Conservation (phyloP, 345 rosid species). For the Rubroshorea leprosula region DNA sequence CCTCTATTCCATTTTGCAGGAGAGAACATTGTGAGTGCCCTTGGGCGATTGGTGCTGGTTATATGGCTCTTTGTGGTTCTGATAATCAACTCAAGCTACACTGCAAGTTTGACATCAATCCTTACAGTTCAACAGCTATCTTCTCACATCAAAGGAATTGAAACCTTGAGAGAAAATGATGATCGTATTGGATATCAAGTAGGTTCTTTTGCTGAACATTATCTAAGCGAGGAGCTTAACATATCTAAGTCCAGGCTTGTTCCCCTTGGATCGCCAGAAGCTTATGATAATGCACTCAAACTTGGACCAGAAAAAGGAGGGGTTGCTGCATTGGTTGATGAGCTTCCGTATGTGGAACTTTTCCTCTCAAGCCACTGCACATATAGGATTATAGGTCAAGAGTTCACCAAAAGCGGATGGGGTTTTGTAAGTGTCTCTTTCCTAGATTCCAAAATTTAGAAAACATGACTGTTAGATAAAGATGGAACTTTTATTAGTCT, state of each 20-base stretch:
- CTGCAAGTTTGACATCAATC: conserved; percentile 90
- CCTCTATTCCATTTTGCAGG: conserved; percentile 41
- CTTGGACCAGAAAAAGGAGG: conserved; percentile 77
- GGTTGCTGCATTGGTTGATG: conserved; percentile 82
- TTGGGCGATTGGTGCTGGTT: conserved; percentile 76
- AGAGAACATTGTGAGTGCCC: conserved; percentile 77
- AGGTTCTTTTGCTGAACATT: conserved; percentile 80
- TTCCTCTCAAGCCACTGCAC: conserved; percentile 77
- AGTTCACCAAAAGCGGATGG: conserved; percentile 91
- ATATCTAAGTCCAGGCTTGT: conserved; percentile 66
- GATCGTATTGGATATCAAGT: conserved; percentile 83
- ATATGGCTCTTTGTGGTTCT: conserved; percentile 93
- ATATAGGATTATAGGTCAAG: conserved; percentile 64
- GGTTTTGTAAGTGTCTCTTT: conserved; percentile 65
- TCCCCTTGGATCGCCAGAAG: conserved; percentile 81
- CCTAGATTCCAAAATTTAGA: no score
- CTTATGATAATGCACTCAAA: conserved; percentile 56
- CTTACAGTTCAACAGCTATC: conserved; percentile 88
- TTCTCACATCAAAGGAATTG: conserved; percentile 74
- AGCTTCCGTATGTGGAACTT: conserved; percentile 63
- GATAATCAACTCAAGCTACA: conserved; percentile 92
- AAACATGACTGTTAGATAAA: background rate
- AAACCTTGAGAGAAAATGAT: conserved; percentile 51
- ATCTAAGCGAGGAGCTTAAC: conserved; percentile 65
- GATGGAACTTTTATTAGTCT: background rate